phyloP scores from a whole-genome alignment of 495 filamentous ascomycete species.

The Terfezia claveryi region DNA sequence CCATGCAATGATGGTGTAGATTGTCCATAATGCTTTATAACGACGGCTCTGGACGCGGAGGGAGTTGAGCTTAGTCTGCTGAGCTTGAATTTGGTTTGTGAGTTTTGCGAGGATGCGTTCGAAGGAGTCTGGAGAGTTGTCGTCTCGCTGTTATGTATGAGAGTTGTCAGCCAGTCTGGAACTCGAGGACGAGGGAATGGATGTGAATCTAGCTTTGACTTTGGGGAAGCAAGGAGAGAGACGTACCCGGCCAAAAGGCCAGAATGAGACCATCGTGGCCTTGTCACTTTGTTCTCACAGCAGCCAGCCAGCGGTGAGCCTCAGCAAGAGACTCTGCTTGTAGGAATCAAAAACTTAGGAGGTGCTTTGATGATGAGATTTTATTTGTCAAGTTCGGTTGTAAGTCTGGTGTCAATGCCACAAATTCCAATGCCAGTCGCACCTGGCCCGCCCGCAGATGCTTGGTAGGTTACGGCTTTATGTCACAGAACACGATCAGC shows the following conservation, averaged over 20 bases:
- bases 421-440: no score
- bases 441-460: no score
- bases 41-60: slow-evolving; percentile 50
- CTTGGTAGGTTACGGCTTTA: no score
- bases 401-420: no score
- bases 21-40: slow-evolving; percentile 64
- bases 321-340: no score
- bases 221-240: slow-evolving; percentile 7
- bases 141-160: slow-evolving; percentile 35
- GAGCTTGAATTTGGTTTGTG: slow-evolving; percentile 53
- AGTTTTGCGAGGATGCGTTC: slow-evolving; percentile 72
- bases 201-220: background rate
- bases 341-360: no score
- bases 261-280: slow-evolving; percentile 54
- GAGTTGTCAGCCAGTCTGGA: background rate
- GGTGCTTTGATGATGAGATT: no score
- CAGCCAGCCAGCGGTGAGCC: no score
- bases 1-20: slow-evolving; percentile 78
- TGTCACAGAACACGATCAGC: no score
- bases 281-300: no score
- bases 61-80: slow-evolving; percentile 45
- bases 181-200: background rate
- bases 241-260: slow-evolving; percentile 49
- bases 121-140: slow-evolving; percentile 73
- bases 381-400: no score